A percentile compares a stretch with the other conserved stretches of the same genome.
Evolutionary conservation across 306 rosid species (phyloP).

Genomic region (Potentilla sterilis): DNA sequence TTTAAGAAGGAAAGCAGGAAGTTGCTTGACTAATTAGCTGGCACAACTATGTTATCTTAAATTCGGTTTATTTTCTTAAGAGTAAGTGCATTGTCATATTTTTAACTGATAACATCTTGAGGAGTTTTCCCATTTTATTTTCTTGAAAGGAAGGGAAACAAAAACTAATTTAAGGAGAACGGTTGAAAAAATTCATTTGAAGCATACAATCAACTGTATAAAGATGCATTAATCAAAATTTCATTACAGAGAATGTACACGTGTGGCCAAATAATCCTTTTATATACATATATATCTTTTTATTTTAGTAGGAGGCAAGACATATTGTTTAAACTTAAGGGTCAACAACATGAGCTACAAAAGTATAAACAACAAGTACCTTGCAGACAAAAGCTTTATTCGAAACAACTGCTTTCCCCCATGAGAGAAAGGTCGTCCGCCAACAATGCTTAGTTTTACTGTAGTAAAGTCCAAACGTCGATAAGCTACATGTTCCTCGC

Average conservation of each 20-base stretch:
- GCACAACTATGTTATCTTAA: not conserved
- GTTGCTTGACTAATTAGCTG: not conserved
- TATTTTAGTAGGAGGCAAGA: not conserved
- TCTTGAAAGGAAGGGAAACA: not conserved
- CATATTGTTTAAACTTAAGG: not conserved
- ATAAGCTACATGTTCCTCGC: conserved; percentile 77
- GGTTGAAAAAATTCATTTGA: not conserved
- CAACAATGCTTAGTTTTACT: conserved; percentile 72
- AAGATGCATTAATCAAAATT: not conserved
- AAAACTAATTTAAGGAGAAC: not conserved
- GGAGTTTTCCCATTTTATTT: not conserved
- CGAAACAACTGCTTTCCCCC: conserved; percentile 67
- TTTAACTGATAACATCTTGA: not conserved
- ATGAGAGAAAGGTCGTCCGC: conserved; percentile 87
- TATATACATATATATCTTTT: too few relatives aligned
- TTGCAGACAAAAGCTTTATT: conserved; percentile 63
- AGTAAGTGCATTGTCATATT: not conserved
- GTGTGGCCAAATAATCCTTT: too few relatives aligned
- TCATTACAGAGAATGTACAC: too few relatives aligned
- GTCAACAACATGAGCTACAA: not conserved
- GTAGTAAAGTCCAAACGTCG: conserved; percentile 61
- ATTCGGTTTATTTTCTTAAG: not conserved
- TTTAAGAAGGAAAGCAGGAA: too few relatives aligned
- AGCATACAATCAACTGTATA: not conserved
- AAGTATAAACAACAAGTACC: conserved; percentile 41